Percentiles rank a stretch among this genome's conserved stretches.
Evolutionary conservation across 2,329 filamentous ascomycete genomes (phyloP).

Genomic region (Diaporthe citri): DNA sequence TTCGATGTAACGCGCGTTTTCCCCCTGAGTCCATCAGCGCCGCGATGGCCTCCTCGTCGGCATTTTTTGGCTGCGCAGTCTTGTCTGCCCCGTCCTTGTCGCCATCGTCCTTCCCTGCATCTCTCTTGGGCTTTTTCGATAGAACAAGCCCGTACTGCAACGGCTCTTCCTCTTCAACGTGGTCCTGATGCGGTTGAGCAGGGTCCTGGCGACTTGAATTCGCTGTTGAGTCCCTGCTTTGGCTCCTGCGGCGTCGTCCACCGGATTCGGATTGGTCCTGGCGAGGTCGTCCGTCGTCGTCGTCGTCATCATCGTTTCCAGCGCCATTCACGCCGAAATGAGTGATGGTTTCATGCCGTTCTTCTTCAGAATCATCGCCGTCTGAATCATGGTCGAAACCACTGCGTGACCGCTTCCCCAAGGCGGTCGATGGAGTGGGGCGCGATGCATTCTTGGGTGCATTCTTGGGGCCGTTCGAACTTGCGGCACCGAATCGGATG

Average conservation of each 20-base stretch:
- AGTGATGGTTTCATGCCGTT: slow-evolving; percentile 38
- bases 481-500: slow-evolving; percentile 59
- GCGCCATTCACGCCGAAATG: slow-evolving; percentile 40
- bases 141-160: slow-evolving; percentile 54
- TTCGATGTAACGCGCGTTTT: slow-evolving; percentile 66
- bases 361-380: slow-evolving; percentile 28
- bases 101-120: slow-evolving; percentile 53
- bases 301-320: slow-evolving; percentile 33
- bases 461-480: slow-evolving; percentile 44
- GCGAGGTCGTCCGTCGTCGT: slow-evolving; percentile 21
- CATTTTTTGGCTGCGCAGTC: slow-evolving; percentile 43
- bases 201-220: neutral
- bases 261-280: neutral
- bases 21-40: slow-evolving; percentile 69
- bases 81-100: slow-evolving; percentile 53
- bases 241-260: slow-evolving; percentile 19
- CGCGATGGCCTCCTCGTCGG: slow-evolving; percentile 71
- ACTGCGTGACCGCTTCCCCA: slow-evolving; percentile 63
- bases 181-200: slow-evolving; percentile 43
- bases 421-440: slow-evolving; percentile 54
- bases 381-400: slow-evolving; percentile 55
- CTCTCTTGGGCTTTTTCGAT: slow-evolving; percentile 46
- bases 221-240: slow-evolving; percentile 14
- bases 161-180: slow-evolving; percentile 51
- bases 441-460: slow-evolving; percentile 47